Base-by-base conservation (phyloP, 805 yeast genomes). In the Dipodascus albidus region DNA sequence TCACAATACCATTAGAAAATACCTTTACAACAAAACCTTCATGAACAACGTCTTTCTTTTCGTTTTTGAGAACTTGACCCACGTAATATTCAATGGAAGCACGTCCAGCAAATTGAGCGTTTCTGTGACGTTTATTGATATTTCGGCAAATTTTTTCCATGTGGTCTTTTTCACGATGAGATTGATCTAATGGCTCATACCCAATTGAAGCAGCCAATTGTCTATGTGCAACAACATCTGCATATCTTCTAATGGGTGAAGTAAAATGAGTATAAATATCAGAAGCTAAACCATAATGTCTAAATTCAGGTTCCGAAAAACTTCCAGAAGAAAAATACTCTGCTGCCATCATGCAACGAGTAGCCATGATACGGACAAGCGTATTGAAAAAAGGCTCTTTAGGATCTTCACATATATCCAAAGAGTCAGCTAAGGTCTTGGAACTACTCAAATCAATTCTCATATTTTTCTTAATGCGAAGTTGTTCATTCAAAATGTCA, bases 321-420 rank as follows among this genome's bases (percentile, higher is more conserved):
- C 85, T 81, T 6, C 99, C 98, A 0, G 96, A 80, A 9, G 95
- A 82, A 72, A 93, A 93, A 66, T 93, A 93, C 66, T 91, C 97
- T 1, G 99, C 99, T 1, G 99, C 96, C 85, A 89, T 87, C 99
- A 93, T 93, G 70, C 98, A 91, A 63, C 99, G 79, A 0, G 99
- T 93, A 4, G 97, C 93, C 96, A 93, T 85, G 59, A 93, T 93
- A 68, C 99, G 82, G 3, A 91, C 75, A 61, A 93, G 75, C 0
- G 97, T 93, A 69, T 93, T 93, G 77, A 93, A 88, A 65, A 87
- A 93, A 3, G 90, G 84, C 67, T 93, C 98, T 0, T 78, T 64
- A 22, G 82, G 79, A 67, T 91, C 98, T 33, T 72, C 80, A 69
- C 96, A 88, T 54, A 87, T 76, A 66, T 93, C 99, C 51, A 93